Evolutionary conservation across 441 rosid genomes (phyloP).

Genomic region (Melastoma candidum): DNA sequence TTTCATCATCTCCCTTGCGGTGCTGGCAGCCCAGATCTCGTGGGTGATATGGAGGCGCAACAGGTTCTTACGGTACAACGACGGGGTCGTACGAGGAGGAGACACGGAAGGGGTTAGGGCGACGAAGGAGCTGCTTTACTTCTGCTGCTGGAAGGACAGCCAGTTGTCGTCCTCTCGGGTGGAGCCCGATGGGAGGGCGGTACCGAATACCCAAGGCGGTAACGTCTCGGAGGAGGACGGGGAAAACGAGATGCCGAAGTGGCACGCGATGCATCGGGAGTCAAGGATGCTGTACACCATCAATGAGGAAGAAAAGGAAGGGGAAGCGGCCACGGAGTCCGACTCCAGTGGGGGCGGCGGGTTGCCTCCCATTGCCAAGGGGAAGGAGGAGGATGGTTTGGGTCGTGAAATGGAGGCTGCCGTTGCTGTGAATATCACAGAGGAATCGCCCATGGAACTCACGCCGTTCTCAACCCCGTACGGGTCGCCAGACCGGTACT

Average conservation of each 20-base stretch:
- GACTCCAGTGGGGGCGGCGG: conserved; percentile 1
- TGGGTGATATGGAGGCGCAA: conserved; percentile 44
- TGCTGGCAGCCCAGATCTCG: conserved; percentile 28
- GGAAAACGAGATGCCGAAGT: conserved; percentile 26
- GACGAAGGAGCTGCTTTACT: conserved; percentile 67
- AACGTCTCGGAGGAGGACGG: conserved; percentile 9
- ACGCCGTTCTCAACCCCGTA: conserved; percentile 70
- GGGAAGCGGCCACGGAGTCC: conserved; percentile 1
- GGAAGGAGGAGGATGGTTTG: conserved; percentile 6
- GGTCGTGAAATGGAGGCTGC: conserved; percentile 5
- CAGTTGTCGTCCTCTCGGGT: conserved; percentile 23
- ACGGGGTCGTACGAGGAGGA: conserved; percentile 13
- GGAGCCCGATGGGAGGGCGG: conserved; percentile 32
- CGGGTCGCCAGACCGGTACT: conserved; percentile 40
- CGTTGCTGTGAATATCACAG: conserved; percentile 11
- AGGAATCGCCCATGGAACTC: not conserved
- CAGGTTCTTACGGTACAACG: conserved; percentile 22
- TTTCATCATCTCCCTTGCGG: conserved; percentile 30
- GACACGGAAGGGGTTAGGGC: conserved; percentile 17
- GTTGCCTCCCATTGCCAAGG: not conserved
- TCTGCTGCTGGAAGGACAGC: conserved; percentile 54
- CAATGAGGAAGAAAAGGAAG: conserved; percentile 48
- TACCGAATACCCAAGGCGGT: conserved; percentile 9
- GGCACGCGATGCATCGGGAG: conserved; percentile 35
- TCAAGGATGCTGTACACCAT: conserved; percentile 62